Evolutionary conservation across 1,284 basidiomycete genomes (phyloP).

Genomic region (Paramarasmius palmivorus): DNA sequence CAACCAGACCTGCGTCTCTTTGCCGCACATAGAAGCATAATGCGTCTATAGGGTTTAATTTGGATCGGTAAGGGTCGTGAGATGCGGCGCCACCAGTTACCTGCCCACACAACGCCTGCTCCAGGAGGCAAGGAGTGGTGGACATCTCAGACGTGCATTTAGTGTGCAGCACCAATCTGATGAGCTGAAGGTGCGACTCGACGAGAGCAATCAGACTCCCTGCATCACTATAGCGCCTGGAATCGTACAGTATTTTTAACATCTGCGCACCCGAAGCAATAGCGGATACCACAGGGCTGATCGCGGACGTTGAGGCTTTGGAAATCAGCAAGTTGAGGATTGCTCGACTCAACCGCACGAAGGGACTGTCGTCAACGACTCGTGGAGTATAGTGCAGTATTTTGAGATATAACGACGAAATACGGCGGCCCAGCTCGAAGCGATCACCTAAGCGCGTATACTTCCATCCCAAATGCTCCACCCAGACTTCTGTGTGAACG

Average conservation of each 20-base stretch:
- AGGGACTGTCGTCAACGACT: constrained; percentile 50
- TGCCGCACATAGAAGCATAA: constrained; percentile 65
- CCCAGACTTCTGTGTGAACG: constrained; percentile 84
- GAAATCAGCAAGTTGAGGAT: constrained; percentile 67
- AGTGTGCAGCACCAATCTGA: constrained; percentile 59
- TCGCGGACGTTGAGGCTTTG: constrained; percentile 71
- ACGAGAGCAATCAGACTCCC: constrained; percentile 68
- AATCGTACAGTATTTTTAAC: constrained; percentile 57
- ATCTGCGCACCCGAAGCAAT: constrained; percentile 63
- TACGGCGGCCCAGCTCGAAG: constrained; percentile 75
- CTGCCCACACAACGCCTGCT: constrained; percentile 71
- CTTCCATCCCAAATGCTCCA: constrained; percentile 81
- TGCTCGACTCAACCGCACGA: constrained; percentile 57
- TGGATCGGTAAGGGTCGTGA: constrained; percentile 44
- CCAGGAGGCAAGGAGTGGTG: constrained; percentile 61
- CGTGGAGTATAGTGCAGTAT: constrained; percentile 67
- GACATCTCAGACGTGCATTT: constrained; percentile 51
- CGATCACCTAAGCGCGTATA: constrained; percentile 76
- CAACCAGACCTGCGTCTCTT: constrained; percentile 53
- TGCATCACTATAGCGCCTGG: constrained; percentile 70
- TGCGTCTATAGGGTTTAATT: constrained; percentile 70
- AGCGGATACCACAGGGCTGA: constrained; percentile 73
- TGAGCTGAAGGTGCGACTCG: constrained; percentile 63
- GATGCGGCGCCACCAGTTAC: constrained; percentile 50
- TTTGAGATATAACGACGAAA: constrained; percentile 65